These are phyloP conservation scores for Chalara sp. DNA, from an alignment of 2,329 filamentous ascomycete species.

Conservation along the genomic window DNA sequence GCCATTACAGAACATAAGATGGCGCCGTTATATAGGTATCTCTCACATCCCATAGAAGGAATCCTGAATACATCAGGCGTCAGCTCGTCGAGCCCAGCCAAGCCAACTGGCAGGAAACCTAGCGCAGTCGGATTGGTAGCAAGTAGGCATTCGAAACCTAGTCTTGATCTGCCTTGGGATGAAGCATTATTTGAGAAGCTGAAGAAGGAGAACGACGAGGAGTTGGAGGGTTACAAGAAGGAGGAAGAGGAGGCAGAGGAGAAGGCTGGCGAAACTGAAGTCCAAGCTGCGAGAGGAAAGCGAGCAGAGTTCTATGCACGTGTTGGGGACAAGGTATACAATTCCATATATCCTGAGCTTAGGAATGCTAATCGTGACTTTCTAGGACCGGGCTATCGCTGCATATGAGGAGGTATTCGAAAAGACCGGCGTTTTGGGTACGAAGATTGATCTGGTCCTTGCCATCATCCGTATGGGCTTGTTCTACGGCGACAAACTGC, in stretches of 20 bases:
- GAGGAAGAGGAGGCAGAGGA: constrained; percentile 92
- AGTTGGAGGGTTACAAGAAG: constrained; percentile 71
- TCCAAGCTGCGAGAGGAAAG: constrained; percentile 88
- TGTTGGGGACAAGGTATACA: constrained; percentile 85
- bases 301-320: constrained; percentile 93
- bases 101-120: constrained; percentile 59
- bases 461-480: constrained; percentile 93
- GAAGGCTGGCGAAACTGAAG: constrained; percentile 92
- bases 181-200: constrained; percentile 77
- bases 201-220: constrained; percentile 69
- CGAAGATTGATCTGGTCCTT: constrained; percentile 94
- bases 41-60: constrained; percentile 68
- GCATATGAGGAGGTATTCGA: constrained; percentile 91
- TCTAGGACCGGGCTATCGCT: constrained; percentile 84
- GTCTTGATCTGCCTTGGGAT: constrained; percentile 78
- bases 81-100: constrained; percentile 36
- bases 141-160: constrained; percentile 56
- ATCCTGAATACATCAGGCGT: constrained; percentile 47
- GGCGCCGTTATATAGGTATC: constrained; percentile 79
- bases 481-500: constrained; percentile 89
- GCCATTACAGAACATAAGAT: constrained; percentile 79
- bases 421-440: constrained; percentile 93
- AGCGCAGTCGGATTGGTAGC: constrained; percentile 71
- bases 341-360: background rate
- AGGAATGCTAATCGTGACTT: constrained; percentile 12